These are phyloP conservation scores for Oldenlandia corymbosa DNA, from an alignment of 257 asterid genomes.

Conservation along the genomic window DNA sequence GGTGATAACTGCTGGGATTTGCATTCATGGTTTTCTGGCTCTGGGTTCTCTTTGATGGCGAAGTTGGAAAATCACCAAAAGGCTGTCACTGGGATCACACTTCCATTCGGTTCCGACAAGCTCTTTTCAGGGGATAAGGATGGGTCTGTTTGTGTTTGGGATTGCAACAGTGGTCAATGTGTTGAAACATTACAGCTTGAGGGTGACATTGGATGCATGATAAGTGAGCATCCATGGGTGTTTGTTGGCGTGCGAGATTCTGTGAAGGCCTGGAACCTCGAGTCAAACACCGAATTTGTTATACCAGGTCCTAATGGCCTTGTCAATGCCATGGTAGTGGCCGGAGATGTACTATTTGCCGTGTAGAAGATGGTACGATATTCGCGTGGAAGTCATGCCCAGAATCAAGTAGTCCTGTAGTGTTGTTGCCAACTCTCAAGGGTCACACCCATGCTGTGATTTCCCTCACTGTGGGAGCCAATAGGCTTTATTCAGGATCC, in stretches of 20 bases:
- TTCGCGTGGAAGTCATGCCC: neutral
- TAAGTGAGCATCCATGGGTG: neutral
- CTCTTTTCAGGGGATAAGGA: neutral
- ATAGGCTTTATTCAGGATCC: neutral
- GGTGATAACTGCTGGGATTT: constrained; percentile 3
- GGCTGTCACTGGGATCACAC: neutral
- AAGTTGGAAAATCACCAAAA: neutral
- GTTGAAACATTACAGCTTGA: neutral
- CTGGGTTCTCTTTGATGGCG: neutral
- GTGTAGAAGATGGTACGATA: neutral
- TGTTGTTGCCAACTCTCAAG: neutral
- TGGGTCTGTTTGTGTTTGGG: neutral
- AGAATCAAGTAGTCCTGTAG: neutral
- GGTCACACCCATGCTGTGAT: neutral
- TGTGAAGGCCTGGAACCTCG: neutral
- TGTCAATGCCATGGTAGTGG: neutral
- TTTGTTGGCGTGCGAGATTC: neutral
- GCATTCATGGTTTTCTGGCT: constrained; percentile 4
- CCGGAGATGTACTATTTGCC: neutral
- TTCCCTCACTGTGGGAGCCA: neutral
- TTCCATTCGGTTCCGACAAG: neutral
- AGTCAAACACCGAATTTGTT: neutral
- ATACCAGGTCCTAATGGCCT: neutral
- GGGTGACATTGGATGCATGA: neutral
- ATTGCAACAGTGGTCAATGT: neutral